A percentile compares a stretch with the other conserved stretches of the same genome.
phyloP scores from a whole-genome alignment of 345 rosid genomes.

The Eucalyptus erythrocorys region DNA sequence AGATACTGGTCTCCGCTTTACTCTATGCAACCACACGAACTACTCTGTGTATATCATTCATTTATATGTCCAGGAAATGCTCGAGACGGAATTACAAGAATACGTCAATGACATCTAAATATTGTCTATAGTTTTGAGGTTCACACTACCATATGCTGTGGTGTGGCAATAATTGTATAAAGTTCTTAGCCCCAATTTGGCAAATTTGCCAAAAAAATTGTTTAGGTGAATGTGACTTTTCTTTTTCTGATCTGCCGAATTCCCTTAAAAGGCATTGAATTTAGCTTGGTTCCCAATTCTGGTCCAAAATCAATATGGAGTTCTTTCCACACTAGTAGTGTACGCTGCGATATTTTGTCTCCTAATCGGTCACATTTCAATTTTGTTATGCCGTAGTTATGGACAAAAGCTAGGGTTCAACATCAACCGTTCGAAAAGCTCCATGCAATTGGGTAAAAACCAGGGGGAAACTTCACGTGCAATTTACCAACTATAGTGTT shows the following conservation, averaged over 20 bases:
- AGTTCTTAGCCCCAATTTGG: too few species aligned
- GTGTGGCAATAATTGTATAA: neutral
- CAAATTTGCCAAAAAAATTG: too few species aligned
- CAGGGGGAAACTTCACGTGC: neutral
- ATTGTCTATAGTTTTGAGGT: neutral
- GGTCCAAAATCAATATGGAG: neutral
- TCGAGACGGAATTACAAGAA: neutral
- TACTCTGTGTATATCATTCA: neutral
- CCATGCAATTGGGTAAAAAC: neutral
- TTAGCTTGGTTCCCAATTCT: too few species aligned
- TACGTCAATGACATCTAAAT: neutral
- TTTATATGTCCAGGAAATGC: neutral
- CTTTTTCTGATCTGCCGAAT: too few species aligned
- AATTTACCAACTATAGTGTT: too few species aligned
- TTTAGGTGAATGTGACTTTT: too few species aligned
- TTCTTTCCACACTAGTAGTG: neutral
- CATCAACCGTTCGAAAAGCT: neutral
- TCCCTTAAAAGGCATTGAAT: too few species aligned
- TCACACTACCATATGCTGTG: neutral
- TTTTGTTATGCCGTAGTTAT: neutral
- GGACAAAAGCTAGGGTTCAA: neutral
- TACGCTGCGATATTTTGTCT: neutral
- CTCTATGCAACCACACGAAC: neutral
- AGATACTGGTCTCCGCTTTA: neutral
- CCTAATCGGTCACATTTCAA: neutral